These are phyloP conservation scores for Ogataea haglerorum DNA, from an alignment of 805 yeast species.

Conservation along the genomic window DNA sequence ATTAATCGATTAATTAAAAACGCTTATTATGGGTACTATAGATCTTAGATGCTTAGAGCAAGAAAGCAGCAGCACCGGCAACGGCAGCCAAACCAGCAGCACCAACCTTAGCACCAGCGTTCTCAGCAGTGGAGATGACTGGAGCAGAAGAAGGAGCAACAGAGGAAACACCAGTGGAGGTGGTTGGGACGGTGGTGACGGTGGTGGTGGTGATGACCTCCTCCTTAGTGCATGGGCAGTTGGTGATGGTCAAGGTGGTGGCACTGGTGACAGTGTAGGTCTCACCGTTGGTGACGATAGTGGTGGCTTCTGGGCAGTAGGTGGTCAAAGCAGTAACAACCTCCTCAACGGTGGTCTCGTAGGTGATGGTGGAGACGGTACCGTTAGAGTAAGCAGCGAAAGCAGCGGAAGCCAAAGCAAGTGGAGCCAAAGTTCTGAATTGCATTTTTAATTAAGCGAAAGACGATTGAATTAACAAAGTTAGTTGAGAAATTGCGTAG, in stretches of 20 bases:
- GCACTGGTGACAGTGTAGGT: constrained; percentile 76
- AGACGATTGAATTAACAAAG: constrained; percentile 23
- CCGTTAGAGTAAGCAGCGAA: constrained; percentile 44
- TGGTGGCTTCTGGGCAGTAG: constrained; percentile 78
- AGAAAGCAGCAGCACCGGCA: constrained; percentile 40
- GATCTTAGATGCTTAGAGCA: constrained; percentile 27
- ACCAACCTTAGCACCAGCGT: constrained; percentile 37
- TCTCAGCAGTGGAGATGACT: constrained; percentile 25
- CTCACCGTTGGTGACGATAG: constrained; percentile 57
- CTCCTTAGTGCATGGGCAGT: constrained; percentile 74
- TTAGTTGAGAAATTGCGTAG: constrained; percentile 5
- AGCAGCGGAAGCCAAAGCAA: constrained; percentile 38
- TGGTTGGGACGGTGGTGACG: constrained; percentile 18
- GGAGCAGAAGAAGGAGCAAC: constrained; percentile 18
- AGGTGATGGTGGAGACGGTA: constrained; percentile 48
- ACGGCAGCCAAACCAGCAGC: constrained; percentile 38
- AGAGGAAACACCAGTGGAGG: constrained; percentile 14
- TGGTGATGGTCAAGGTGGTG: constrained; percentile 81
- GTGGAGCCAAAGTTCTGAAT: constrained; percentile 33
- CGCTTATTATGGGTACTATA: constrained; percentile 6
- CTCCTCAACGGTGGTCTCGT: constrained; percentile 41
- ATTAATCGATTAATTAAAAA: not conserved
- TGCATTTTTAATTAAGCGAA: constrained; percentile 36
- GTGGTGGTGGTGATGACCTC: constrained; percentile 26
- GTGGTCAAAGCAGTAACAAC: constrained; percentile 74